Evolutionary conservation across 2,329 filamentous ascomycete species (phyloP), one percentile per base, ranked within the genome.

Genomic region (Onygenales sp.): DNA sequence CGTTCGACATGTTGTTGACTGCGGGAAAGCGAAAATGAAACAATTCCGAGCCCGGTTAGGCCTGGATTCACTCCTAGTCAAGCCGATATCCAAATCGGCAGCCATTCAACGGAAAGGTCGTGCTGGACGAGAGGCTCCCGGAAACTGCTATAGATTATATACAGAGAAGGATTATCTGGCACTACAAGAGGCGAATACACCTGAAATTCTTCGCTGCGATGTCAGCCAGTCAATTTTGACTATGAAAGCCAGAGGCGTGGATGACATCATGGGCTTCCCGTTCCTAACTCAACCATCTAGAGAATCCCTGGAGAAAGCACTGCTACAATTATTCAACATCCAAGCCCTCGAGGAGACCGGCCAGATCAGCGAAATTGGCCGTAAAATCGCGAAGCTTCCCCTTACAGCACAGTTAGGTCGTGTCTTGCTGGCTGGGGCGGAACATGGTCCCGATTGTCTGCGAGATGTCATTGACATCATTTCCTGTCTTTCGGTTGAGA

Each of bases 11-110:
- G 92, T 98, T 8, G 80, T 98, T 17, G 93, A 98, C 65, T 87
- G 87, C 53, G 93, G 93, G 45, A 96, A 96, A 64, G 88, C 87
- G 7, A 98, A 98, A 67, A 81, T 94, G 59, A 96, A 96, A 71
- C 87, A 95, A 59, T 98, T 90, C 66, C 85, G 91, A 11, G 82
- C 86, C 13, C 80, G 85, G 0, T 78, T 97, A 0, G 91, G 90
- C 5, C 84, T 98, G 64, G 92, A 97, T 61, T 95, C 92, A 0
- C 79, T 98, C 1, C 78, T 97, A 0, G 85, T 89, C 2, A 95
- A 95, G 59, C 85, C 90, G 0, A 93, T 98, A 35, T 96, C 91
- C 0, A 89, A 89, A 63, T 95, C 92, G 0, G 94, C 93, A 0
- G 92, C 93, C 0, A 87, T 95, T 47, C 93, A 98, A 68, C 80